These are phyloP conservation scores for Sporothrix euskadiensis DNA, from an alignment of 2,329 filamentous ascomycete genomes.

Conservation along the genomic window DNA sequence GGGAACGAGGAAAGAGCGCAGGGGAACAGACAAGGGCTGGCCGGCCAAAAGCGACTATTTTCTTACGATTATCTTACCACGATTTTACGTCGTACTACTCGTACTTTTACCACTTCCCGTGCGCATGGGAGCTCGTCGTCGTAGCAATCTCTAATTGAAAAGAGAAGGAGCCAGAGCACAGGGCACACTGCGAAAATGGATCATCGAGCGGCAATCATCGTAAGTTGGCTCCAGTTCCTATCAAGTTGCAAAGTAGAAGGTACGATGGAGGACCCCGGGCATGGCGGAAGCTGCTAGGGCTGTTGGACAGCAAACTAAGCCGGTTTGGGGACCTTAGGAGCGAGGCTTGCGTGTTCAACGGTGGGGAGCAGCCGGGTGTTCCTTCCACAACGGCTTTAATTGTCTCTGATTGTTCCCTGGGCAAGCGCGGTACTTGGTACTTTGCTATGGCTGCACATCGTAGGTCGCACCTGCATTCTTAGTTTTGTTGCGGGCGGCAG, in stretches of 20 bases:
- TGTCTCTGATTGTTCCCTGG: conserved; percentile 6
- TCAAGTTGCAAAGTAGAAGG: conserved; percentile 7
- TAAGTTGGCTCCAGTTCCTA: background rate
- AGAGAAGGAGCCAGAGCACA: background rate
- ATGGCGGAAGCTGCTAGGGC: conserved; percentile 18
- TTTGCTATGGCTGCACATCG: background rate
- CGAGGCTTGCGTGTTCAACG: conserved; percentile 20
- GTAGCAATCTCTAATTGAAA: background rate
- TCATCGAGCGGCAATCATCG: background rate
- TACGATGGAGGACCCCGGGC: conserved; percentile 8
- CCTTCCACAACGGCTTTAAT: conserved; percentile 1
- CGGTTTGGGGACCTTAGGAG: background rate
- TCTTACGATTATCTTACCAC: background rate
- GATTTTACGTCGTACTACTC: background rate
- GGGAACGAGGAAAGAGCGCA: background rate
- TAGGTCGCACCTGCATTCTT: background rate
- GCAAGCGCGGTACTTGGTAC: conserved; percentile 16
- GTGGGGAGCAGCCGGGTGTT: conserved; percentile 5
- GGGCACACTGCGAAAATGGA: background rate
- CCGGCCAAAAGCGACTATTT: background rate
- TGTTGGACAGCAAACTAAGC: background rate
- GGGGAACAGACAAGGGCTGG: background rate
- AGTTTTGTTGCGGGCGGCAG: conserved; percentile 1
- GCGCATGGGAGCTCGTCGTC: background rate
- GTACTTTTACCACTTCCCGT: background rate